These are phyloP conservation scores for Solanum clarkiae DNA, from an alignment of 257 asterid genomes.

Conservation along the genomic window DNA sequence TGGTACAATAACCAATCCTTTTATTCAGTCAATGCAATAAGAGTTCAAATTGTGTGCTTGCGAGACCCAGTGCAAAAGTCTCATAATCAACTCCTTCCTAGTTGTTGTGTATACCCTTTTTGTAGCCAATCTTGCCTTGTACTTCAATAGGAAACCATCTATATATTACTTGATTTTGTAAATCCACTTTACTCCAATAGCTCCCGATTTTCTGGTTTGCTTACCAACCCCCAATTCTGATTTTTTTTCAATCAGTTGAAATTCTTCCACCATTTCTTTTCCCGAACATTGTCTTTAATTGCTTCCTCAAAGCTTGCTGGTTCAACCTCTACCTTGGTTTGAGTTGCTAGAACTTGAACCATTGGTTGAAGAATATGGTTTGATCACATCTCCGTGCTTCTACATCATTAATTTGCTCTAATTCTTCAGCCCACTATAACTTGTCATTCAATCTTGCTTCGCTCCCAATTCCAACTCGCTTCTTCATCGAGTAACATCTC, in stretches of 20 bases:
- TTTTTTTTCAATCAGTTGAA: neutral
- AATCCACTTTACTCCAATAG: neutral
- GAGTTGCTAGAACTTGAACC: neutral
- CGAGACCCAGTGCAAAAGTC: neutral
- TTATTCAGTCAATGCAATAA: neutral
- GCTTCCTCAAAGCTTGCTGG: neutral
- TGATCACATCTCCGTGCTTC: neutral
- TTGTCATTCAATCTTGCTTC: neutral
- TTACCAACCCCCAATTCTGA: neutral
- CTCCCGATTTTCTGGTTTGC: neutral
- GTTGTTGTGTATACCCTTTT: neutral
- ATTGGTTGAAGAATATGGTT: neutral
- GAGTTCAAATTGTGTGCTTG: neutral
- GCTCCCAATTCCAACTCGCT: neutral
- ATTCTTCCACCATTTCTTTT: neutral
- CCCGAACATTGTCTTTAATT: neutral
- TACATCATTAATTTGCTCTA: neutral
- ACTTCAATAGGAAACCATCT: neutral
- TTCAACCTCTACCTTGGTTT: neutral
- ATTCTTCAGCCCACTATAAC: neutral
- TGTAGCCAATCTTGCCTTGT: neutral
- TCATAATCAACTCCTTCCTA: neutral
- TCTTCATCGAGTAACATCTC: neutral
- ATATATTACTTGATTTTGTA: neutral
- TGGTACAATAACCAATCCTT: neutral